A percentile compares a stretch with the other conserved stretches of the same genome.
Conservation (phyloP, 108 stramenopile genomes). For the Fistulifera pelliculosa region DNA sequence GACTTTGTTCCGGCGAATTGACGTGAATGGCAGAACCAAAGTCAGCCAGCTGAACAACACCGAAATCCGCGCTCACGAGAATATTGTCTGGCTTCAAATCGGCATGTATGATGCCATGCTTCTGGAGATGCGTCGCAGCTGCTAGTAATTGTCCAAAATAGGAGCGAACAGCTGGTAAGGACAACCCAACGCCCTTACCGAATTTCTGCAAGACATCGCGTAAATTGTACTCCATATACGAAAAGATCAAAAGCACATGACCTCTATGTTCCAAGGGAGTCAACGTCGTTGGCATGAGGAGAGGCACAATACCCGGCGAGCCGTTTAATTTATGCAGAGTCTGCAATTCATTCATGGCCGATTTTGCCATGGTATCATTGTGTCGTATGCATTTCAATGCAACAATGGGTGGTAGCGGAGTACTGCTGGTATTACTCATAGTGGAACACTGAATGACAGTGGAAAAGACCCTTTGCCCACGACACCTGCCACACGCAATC, state of each 20-base stretch:
- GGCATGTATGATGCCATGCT: constrained; percentile 87
- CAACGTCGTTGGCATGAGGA: constrained; percentile 33
- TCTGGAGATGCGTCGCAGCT: constrained; percentile 78
- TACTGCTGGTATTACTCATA: constrained; percentile 20
- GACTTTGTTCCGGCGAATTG: constrained; percentile 16
- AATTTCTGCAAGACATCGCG: constrained; percentile 44
- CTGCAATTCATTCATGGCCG: constrained; percentile 73
- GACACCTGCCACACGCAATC: constrained; percentile 31
- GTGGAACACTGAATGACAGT: constrained; percentile 82
- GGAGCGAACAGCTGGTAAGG: constrained; percentile 77
- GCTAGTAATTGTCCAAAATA: constrained; percentile 88
- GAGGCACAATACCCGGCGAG: constrained; percentile 47
- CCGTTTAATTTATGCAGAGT: constrained; percentile 31
- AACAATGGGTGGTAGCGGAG: constrained; percentile 45
- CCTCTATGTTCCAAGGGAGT: constrained; percentile 26
- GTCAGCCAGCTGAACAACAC: constrained; percentile 83
- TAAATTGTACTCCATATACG: constrained; percentile 43
- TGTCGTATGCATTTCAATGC: constrained; percentile 95
- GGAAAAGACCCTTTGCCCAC: constrained; percentile 97
- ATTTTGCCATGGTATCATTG: constrained; percentile 98
- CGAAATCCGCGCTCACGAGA: constrained; percentile 80
- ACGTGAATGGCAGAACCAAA: constrained; percentile 92
- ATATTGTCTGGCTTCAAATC: constrained; percentile 99
- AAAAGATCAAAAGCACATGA: constrained; percentile 68
- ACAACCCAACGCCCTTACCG: constrained; percentile 89